A percentile compares a stretch with the other conserved stretches of the same genome.
phyloP scores from a whole-genome alignment of 225 moss, liverwort and hornwort genomes.

The Polytrichum commune region DNA sequence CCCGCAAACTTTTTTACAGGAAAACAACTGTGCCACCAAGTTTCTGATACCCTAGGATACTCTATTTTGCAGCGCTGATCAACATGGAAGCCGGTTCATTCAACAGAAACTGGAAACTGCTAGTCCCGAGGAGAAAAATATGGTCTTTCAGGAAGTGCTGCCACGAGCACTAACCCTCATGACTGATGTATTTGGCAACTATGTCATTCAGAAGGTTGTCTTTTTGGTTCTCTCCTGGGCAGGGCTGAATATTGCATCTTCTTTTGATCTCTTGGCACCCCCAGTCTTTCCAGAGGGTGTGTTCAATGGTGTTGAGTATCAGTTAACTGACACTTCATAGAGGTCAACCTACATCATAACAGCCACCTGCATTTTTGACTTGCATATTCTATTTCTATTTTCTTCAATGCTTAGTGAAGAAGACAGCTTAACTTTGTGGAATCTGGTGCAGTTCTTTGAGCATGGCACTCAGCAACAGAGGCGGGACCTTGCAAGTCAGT shows the following conservation, averaged over 20 bases:
- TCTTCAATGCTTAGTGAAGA: background rate
- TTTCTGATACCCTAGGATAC: background rate
- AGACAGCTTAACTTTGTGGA: conserved; percentile 7
- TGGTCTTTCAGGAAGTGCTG: conserved; percentile 97
- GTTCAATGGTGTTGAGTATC: no score
- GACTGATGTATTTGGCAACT: conserved; percentile 98
- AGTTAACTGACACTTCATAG: no score
- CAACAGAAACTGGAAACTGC: conserved; percentile 96
- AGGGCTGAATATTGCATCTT: no score
- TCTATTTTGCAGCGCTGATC: conserved; percentile 76
- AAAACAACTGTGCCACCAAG: background rate
- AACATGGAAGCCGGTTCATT: conserved; percentile 97
- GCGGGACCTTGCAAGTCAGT: conserved; percentile 81
- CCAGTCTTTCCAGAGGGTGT: no score
- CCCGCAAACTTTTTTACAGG: no score
- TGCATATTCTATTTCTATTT: no score
- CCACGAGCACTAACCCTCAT: conserved; percentile 89
- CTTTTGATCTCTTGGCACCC: no score
- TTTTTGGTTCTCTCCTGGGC: no score
- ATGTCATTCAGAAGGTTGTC: conserved; percentile 93
- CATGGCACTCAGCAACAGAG: conserved; percentile 91
- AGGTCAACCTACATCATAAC: no score
- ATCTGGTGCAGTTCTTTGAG: conserved; percentile 79
- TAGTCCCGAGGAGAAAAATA: conserved; percentile 81
- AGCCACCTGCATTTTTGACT: no score